Base-by-base conservation (phyloP, 2,329 filamentous ascomycete species). In the Stenocarpella maydis region DNA sequence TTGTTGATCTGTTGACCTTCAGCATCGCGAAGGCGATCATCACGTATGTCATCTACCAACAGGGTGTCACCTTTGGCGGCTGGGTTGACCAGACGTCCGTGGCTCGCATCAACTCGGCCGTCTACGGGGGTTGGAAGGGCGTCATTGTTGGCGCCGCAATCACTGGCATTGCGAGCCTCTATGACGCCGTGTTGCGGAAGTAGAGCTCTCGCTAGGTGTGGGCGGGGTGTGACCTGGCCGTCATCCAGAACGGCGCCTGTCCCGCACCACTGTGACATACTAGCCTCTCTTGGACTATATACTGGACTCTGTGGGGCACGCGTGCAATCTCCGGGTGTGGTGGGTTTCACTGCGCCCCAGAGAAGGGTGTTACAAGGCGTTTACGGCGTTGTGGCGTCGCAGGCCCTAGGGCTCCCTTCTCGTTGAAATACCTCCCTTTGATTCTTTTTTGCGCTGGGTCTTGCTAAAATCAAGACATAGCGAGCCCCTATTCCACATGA, bases 1-100 rank as follows among this genome's bases (percentile, higher is more conserved):
- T 85, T 7, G 89, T 95, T 73, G 96, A 99, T 78, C 95, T 95
- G 4, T 83, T 98, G 77, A 92, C 91, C 26, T 99, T 97, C 82
- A 97, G 95, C 82, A 90, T 98, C 69, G 89, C 89, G 75, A 97
- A 97, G 84, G 95, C 92, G 0, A 78, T 98, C 67, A 80, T 95
- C 70, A 90, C 92, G 9, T 97, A 92, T 79, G 86, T 95, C 41
- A 90, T 97, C 21, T 97, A 95, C 77, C 88, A 86, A 12, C 89
- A 91, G 77, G 88, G 87, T 41, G 85, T 87, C 63, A 88, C 86
- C 58, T 87, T 91, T 68, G 83, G 87, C 58, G 91, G 91, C 39
- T 83, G 90, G 65, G 83, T 93, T 69, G 84, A 87, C 69, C 82
- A 85, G 34, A 80, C 83, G 19, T 87, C 88, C 8, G 89, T 93